A percentile compares a stretch with the other conserved stretches of the same genome.
Evolutionary conservation across 345 rosid species (phyloP).

Genomic region (Isatis tinctoria): DNA sequence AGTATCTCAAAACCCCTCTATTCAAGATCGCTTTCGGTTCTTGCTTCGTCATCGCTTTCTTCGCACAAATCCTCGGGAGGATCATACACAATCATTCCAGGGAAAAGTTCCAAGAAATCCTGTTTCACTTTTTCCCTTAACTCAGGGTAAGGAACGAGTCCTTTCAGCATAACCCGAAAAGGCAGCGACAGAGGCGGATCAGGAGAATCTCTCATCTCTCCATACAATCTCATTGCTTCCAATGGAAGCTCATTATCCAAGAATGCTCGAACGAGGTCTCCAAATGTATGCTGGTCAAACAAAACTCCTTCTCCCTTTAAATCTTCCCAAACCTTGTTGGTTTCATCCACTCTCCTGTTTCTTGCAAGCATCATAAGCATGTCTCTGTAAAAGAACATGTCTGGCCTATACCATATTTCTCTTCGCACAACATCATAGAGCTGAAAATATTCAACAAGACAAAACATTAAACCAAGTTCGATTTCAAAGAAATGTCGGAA

Average conservation of each 20-base stretch:
- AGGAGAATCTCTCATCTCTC: slow-evolving; percentile 86
- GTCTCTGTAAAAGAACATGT: slow-evolving; percentile 87
- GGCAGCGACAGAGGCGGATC: slow-evolving; percentile 80
- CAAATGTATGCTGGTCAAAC: slow-evolving; percentile 88
- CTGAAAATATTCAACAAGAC: slow-evolving; percentile 29
- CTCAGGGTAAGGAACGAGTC: slow-evolving; percentile 73
- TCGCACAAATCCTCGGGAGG: slow-evolving; percentile 72
- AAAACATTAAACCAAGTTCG: neutral
- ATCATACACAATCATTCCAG: slow-evolving; percentile 78
- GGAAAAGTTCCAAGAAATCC: slow-evolving; percentile 86
- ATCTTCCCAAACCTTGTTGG: slow-evolving; percentile 68
- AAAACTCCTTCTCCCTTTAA: slow-evolving; percentile 65
- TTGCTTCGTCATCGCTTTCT: slow-evolving; percentile 38
- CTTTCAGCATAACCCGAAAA: slow-evolving; percentile 84
- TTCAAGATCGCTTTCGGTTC: slow-evolving; percentile 45
- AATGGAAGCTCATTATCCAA: slow-evolving; percentile 56
- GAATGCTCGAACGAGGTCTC: slow-evolving; percentile 70
- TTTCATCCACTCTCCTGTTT: slow-evolving; percentile 63
- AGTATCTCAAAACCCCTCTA: slow-evolving; percentile 14
- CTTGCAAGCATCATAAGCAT: slow-evolving; percentile 96
- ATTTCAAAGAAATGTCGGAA: neutral
- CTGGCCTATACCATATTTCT: slow-evolving; percentile 96
- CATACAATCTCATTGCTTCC: slow-evolving; percentile 77
- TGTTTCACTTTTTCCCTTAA: slow-evolving; percentile 73
- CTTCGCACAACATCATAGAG: slow-evolving; percentile 67